Conservation (phyloP, 176 grass and related monocot genomes). For the Ensete ventricosum region DNA sequence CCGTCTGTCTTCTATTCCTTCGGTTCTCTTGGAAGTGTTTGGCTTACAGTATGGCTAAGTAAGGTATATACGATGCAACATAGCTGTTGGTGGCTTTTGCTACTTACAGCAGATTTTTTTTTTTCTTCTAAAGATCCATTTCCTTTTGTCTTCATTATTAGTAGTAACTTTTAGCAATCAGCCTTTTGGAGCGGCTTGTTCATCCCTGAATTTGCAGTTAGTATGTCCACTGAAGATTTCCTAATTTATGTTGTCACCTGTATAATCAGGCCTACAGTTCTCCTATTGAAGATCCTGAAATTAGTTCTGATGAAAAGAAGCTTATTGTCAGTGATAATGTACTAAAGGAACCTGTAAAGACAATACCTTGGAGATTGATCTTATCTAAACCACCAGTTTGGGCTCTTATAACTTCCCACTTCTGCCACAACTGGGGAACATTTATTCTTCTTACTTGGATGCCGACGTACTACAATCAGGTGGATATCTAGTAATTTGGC, state of each 20-base stretch:
- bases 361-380: slow-evolving; percentile 84
- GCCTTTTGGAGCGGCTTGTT: too few species aligned
- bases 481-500: slow-evolving; percentile 21
- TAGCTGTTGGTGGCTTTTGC: not conserved
- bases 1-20: slow-evolving; percentile 95
- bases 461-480: slow-evolving; percentile 98
- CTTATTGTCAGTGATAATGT: slow-evolving; percentile 48
- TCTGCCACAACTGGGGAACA: slow-evolving; percentile 97
- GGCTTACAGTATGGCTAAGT: slow-evolving; percentile 53
- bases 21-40: slow-evolving; percentile 68
- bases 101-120: not conserved
- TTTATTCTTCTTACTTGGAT: slow-evolving; percentile 99
- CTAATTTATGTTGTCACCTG: slow-evolving; percentile 3
- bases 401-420: slow-evolving; percentile 92
- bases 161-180: not conserved
- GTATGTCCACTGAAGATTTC: not conserved
- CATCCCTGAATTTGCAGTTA: not conserved
- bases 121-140: not conserved
- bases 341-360: slow-evolving; percentile 58
- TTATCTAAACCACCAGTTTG: slow-evolving; percentile 87
- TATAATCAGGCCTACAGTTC: slow-evolving; percentile 73
- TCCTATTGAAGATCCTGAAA: slow-evolving; percentile 80
- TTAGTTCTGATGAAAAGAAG: slow-evolving; percentile 61
- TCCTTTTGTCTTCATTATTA: not conserved
- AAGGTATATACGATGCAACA: slow-evolving; percentile 39